Evolutionary conservation across 805 yeast genomes (phyloP).

Genomic region (Zygoascus flipseniorum): DNA sequence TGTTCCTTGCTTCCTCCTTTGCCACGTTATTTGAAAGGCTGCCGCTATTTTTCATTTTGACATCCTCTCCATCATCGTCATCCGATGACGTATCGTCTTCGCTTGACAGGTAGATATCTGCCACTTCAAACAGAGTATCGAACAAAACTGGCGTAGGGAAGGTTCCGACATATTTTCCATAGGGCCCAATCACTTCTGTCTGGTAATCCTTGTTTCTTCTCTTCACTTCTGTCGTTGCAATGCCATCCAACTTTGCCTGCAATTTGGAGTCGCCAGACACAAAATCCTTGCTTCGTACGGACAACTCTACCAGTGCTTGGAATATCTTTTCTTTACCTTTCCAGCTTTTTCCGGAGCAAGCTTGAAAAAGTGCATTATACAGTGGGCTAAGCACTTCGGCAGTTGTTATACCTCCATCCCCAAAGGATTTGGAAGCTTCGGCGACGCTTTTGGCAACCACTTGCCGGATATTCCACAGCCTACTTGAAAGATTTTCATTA

Average conservation of each 20-base stretch:
- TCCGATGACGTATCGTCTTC: conserved; percentile 33
- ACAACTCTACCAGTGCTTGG: conserved; percentile 55
- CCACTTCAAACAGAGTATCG: conserved; percentile 29
- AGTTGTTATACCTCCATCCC: conserved; percentile 9
- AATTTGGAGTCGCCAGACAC: conserved; percentile 26
- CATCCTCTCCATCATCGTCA: conserved; percentile 33
- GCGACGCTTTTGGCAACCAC: conserved; percentile 47
- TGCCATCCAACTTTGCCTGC: conserved; percentile 33
- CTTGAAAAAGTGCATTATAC: conserved; percentile 46
- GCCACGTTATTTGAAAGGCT: conserved; percentile 1
- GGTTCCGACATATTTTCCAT: conserved; percentile 42
- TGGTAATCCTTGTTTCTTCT: conserved; percentile 62
- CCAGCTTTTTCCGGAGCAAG: conserved; percentile 78
- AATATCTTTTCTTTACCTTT: conserved; percentile 74
- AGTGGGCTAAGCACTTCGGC: conserved; percentile 23
- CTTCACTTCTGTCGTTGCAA: conserved; percentile 51
- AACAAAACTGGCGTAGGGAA: conserved; percentile 30
- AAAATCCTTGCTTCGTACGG: conserved; percentile 37
- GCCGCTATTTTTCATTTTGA: conserved; percentile 15
- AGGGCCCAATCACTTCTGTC: conserved; percentile 41
- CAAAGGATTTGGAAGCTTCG: conserved; percentile 13
- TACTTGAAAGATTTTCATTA: conserved; percentile 41
- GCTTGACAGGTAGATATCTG: conserved; percentile 30
- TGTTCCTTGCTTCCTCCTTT: conserved; percentile 13
- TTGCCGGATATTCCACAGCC: conserved; percentile 53